Base-by-base conservation (phyloP, 1,284 basidiomycete species). In the Naganishia sp. region DNA sequence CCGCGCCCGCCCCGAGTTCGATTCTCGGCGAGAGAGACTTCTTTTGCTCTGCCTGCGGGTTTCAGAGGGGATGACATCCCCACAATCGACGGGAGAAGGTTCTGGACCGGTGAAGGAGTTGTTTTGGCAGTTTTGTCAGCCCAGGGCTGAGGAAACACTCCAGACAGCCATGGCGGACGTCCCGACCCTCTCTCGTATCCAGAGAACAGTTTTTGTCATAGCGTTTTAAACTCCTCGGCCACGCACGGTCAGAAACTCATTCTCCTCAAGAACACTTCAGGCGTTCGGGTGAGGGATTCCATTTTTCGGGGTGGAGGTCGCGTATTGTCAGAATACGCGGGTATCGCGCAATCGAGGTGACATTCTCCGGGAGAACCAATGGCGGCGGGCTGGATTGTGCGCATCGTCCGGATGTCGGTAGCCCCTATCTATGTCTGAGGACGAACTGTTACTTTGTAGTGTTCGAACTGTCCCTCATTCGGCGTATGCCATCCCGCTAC, bases 1-100 rank as follows among this genome's bases (percentile, higher is more conserved):
- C 18, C 55, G 55, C 55, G 43, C 43, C 55, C 42, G 56, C 56
- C 56, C 56, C 56, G 56, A 59, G 56, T 59, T 59, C 56, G 56
- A 59, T 59, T 59, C 56, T 59, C 56, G 56, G 56, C 45, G 56
- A 59, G 56, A 59, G 56, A 59, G 56, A 31, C 23, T 11, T 33
- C 33, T 48, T 59, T 59, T 42, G 36, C 36, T 39, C 10, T 39
- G 3, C 6, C 9, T 39, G 7, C 13, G 7, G 36, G 4, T 13
- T 2, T 7, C 36, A 39, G 10, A 39, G 13, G 36, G 4, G 28
- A 5, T 28, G 28, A 28, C 28, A 28, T 28, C 28, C 28, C 28
- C 28, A 28, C 28, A 28, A 28, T 1, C 28, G 28, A 28, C 28
- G 2, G 28, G 28, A 5, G 28, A 28, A 28, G 28, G 3, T 2